phyloP scores from a whole-genome alignment of 1,139 yeast genomes.

The Scheffersomyces titani region DNA sequence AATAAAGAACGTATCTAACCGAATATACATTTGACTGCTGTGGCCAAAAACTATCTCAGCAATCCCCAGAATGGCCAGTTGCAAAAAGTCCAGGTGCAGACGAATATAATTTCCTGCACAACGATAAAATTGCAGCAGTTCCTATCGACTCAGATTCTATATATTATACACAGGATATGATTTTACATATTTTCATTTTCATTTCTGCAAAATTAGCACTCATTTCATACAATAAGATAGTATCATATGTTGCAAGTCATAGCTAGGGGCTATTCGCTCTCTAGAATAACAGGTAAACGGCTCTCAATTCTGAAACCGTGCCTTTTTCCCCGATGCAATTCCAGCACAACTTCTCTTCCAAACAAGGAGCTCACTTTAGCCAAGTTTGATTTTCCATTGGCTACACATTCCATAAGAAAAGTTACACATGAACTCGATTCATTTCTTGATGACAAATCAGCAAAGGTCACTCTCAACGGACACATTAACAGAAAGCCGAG shows the following conservation, averaged over 20 bases:
- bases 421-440: slow-evolving; percentile 16
- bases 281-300: neutral
- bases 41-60: too few species aligned
- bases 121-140: neutral
- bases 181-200: neutral
- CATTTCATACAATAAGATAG: neutral
- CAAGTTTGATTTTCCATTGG: slow-evolving; percentile 41
- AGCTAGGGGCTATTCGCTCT: neutral
- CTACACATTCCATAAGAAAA: slow-evolving; percentile 32
- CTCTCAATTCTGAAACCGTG: neutral
- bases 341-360: slow-evolving; percentile 16
- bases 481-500: slow-evolving; percentile 79
- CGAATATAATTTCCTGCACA: neutral
- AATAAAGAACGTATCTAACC: too few species aligned
- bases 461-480: slow-evolving; percentile 58
- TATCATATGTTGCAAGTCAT: neutral
- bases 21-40: too few species aligned
- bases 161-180: neutral
- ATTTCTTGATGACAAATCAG: slow-evolving; percentile 9
- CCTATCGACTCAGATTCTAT: neutral
- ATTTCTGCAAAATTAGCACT: neutral
- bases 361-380: slow-evolving; percentile 23
- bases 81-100: neutral
- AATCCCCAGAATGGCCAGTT: too few species aligned
- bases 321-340: neutral